Conservation (phyloP, 2,329 filamentous ascomycete species). For the Didymella keratinophila region DNA sequence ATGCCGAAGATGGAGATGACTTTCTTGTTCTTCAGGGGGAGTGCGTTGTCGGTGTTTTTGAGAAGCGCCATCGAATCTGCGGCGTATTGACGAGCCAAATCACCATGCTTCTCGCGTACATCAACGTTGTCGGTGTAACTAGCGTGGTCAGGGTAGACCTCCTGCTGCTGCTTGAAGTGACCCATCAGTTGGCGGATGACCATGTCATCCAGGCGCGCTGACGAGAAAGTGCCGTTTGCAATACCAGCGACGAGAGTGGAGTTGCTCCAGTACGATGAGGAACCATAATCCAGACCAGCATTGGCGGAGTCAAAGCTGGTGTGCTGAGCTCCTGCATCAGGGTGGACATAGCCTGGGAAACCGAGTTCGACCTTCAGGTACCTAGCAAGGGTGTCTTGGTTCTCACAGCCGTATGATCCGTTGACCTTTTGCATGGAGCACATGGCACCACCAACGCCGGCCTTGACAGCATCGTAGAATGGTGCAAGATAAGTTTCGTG, state of each 20-base stretch:
- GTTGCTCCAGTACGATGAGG: constrained; percentile 27
- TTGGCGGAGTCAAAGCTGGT: constrained; percentile 53
- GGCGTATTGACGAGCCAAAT: constrained; percentile 29
- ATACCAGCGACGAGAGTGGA: constrained; percentile 29
- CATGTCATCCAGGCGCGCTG: constrained; percentile 31
- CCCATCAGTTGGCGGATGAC: constrained; percentile 22
- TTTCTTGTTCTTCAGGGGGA: constrained; percentile 54
- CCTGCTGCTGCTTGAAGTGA: constrained; percentile 11
- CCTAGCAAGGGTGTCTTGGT: constrained; percentile 53
- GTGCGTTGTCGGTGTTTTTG: constrained; percentile 61
- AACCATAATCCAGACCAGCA: constrained; percentile 53
- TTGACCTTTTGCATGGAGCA: constrained; percentile 55
- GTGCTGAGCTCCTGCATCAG: constrained; percentile 55
- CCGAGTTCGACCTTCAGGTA: constrained; percentile 59
- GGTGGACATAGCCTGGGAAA: constrained; percentile 52
- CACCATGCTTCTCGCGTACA: constrained; percentile 20
- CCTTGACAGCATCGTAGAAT: constrained; percentile 65
- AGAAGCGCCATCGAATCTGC: constrained; percentile 48
- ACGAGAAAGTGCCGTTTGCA: constrained; percentile 25
- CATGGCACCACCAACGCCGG: constrained; percentile 66
- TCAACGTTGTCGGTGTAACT: constrained; percentile 18
- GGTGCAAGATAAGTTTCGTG: constrained; percentile 71
- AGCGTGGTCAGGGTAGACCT: constrained; percentile 11
- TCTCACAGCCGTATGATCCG: constrained; percentile 34
- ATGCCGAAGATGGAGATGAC: constrained; percentile 16